phyloP scores from a whole-genome alignment of 2,329 filamentous ascomycete genomes.

The Calonectria leucothoes region DNA sequence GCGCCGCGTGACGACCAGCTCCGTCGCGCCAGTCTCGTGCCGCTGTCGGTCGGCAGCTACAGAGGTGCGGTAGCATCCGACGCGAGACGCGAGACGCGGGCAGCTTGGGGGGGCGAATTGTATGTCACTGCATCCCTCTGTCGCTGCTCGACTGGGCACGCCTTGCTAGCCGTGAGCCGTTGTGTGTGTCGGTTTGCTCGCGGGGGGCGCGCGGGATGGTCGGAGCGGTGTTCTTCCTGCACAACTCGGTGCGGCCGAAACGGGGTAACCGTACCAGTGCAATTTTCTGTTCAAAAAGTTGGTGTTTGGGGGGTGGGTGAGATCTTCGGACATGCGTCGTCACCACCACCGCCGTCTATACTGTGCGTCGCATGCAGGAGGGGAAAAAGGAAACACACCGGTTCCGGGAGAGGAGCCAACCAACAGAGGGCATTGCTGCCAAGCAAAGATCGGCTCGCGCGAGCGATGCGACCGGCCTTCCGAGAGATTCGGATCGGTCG shows the following conservation, averaged over 20 bases:
- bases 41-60: background rate
- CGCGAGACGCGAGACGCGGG: background rate
- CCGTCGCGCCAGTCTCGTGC: background rate
- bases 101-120: background rate
- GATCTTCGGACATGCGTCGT: constrained; percentile 4
- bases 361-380: background rate
- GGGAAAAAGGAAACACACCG: background rate
- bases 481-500: background rate
- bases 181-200: background rate
- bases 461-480: background rate
- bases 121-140: background rate
- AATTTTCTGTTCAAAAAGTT: background rate
- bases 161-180: background rate
- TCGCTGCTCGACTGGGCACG: background rate
- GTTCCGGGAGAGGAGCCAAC: background rate
- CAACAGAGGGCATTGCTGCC: background rate
- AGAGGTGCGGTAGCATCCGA: constrained; percentile 2
- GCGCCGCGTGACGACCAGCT: background rate
- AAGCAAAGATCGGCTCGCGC: background rate
- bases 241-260: background rate
- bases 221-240: background rate
- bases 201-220: constrained; percentile 4
- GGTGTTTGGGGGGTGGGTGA: background rate
- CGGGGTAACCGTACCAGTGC: background rate
- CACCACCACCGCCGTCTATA: background rate